These are phyloP conservation scores for Jamesozyma rosinii DNA, from an alignment of 805 yeast genomes.

Conservation along the genomic window DNA sequence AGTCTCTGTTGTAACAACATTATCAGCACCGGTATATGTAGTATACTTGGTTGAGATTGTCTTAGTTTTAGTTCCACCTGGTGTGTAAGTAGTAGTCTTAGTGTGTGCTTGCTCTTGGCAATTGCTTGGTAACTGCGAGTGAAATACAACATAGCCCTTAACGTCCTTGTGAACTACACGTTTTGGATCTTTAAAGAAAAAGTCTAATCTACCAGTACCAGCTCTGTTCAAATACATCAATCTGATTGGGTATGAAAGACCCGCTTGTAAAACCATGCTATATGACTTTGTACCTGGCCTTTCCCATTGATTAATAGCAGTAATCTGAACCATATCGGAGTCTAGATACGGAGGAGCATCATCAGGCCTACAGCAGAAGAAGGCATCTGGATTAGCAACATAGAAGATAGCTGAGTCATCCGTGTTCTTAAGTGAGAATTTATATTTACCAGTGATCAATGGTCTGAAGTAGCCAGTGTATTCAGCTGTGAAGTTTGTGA, in stretches of 20 bases:
- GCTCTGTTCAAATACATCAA: not conserved
- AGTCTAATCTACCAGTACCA: not conserved
- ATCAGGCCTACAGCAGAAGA: not conserved
- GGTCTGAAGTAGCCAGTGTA: not conserved
- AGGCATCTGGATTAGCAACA: not conserved
- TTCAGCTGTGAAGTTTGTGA: not conserved
- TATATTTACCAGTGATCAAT: not conserved
- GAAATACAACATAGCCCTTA: not conserved
- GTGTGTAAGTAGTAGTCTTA: not conserved
- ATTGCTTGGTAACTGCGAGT: not conserved
- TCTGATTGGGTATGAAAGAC: not conserved
- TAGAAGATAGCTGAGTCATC: no score
- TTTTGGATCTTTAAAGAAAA: not conserved
- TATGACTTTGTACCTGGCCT: not conserved
- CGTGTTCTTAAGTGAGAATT: no score
- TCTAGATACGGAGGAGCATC: not conserved
- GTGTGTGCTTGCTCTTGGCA: no score
- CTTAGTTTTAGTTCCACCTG: not conserved
- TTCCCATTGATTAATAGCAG: not conserved
- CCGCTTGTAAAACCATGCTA: not conserved
- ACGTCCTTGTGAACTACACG: not conserved
- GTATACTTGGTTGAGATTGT: not conserved
- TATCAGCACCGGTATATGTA: not conserved
- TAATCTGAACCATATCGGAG: not conserved
- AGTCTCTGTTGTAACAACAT: not conserved